Evolutionary conservation across 2,329 filamentous ascomycete genomes (phyloP).

Genomic region (Exophiala sp.): DNA sequence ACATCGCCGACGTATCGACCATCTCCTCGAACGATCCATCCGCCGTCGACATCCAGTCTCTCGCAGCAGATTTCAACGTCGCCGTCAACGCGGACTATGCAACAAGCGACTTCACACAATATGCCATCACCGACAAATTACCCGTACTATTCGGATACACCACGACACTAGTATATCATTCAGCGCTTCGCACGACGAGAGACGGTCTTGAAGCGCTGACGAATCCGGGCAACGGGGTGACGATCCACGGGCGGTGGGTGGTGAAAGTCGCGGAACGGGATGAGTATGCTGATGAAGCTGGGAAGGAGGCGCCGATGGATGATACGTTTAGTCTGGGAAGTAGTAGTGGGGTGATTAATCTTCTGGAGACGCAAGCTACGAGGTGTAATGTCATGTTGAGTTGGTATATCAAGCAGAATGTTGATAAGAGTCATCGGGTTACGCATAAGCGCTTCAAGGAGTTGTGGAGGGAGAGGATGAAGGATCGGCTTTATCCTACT

Average conservation of each 20-base stretch:
- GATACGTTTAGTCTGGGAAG: not conserved
- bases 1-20: constrained; percentile 12
- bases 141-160: constrained; percentile 15
- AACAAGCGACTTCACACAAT: constrained; percentile 20
- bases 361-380: constrained; percentile 21
- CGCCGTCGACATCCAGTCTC: constrained; percentile 12
- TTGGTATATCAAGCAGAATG: constrained; percentile 23
- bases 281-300: not conserved
- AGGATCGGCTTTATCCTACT: constrained; percentile 9
- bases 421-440: constrained; percentile 19
- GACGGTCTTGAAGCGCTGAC: constrained; percentile 25
- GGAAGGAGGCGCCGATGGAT: not conserved
- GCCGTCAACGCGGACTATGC: constrained; percentile 9
- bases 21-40: constrained; percentile 11
- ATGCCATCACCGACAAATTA: constrained; percentile 27
- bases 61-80: constrained; percentile 12
- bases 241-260: constrained; percentile 19
- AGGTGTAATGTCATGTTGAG: constrained; percentile 20
- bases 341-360: constrained; percentile 13
- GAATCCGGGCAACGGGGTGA: constrained; percentile 26
- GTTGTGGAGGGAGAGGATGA: constrained; percentile 19
- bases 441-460: constrained; percentile 23
- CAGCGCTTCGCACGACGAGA: constrained; percentile 13
- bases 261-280: constrained; percentile 7
- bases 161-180: constrained; percentile 20